phyloP scores from a whole-genome alignment of 768 basidiomycete genomes.

The Mycena haematopus region DNA sequence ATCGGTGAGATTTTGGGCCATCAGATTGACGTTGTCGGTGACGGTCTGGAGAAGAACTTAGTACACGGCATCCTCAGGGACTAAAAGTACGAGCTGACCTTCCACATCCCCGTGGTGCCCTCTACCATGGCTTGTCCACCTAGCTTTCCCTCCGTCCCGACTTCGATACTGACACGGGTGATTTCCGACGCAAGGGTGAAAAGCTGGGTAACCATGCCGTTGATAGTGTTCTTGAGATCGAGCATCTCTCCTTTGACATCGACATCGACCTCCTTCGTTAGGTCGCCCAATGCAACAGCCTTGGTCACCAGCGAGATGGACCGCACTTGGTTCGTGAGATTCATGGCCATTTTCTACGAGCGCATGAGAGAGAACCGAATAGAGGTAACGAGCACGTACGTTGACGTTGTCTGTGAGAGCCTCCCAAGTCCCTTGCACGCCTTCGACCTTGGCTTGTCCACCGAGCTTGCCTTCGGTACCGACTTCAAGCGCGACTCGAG shows the following conservation, averaged over 20 bases:
- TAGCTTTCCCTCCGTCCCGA: conserved; percentile 91
- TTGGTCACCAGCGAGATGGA: conserved; percentile 82
- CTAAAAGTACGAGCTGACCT: conserved; percentile 49
- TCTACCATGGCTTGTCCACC: conserved; percentile 80
- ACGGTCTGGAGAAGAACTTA: conserved; percentile 43
- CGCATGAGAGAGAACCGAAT: conserved; percentile 64
- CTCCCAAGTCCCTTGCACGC: conserved; percentile 76
- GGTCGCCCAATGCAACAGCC: conserved; percentile 75
- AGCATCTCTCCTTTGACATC: conserved; percentile 85
- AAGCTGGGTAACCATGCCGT: conserved; percentile 83
- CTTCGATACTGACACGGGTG: conserved; percentile 91
- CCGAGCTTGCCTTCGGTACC: conserved; percentile 54
- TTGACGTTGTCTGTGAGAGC: conserved; percentile 65
- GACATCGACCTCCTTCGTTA: conserved; percentile 76
- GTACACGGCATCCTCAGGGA: too few relatives aligned
- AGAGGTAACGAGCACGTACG: conserved; percentile 61
- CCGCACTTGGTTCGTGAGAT: conserved; percentile 75
- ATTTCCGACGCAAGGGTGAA: conserved; percentile 81
- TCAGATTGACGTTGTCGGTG: conserved; percentile 85
- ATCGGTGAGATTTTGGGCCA: conserved; percentile 90
- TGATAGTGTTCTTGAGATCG: conserved; percentile 86
- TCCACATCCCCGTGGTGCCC: conserved; percentile 90
- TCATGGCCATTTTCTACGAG: conserved; percentile 69
- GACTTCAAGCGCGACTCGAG: conserved; percentile 76
- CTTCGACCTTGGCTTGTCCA: conserved; percentile 74